Evolutionary conservation across 2,329 filamentous ascomycete species (phyloP).

Genomic region (Sclerotinia nivalis): DNA sequence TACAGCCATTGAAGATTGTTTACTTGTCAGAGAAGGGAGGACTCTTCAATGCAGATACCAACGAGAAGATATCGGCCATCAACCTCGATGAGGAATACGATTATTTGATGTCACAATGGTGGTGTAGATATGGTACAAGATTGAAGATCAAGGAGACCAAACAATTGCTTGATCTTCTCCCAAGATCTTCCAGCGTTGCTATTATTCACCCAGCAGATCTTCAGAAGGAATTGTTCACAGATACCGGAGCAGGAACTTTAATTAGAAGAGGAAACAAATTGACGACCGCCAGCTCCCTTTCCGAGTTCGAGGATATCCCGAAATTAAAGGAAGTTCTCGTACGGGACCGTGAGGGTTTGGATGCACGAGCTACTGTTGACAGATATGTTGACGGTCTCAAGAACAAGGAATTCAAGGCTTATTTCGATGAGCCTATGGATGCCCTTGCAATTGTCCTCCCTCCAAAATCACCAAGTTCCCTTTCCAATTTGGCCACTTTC

Average conservation of each 20-base stretch:
- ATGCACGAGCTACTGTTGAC: slow-evolving; percentile 81
- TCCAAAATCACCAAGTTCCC: slow-evolving; percentile 61
- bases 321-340: slow-evolving; percentile 81
- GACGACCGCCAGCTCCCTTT: slow-evolving; percentile 67
- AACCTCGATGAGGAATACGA: slow-evolving; percentile 97
- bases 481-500: slow-evolving; percentile 85
- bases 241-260: slow-evolving; percentile 89
- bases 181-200: slow-evolving; percentile 89
- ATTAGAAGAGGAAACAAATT: slow-evolving; percentile 92
- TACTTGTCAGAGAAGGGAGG: slow-evolving; percentile 99
- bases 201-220: slow-evolving; percentile 96
- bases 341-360: slow-evolving; percentile 76
- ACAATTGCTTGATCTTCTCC: slow-evolving; percentile 84
- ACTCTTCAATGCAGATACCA: slow-evolving; percentile 88
- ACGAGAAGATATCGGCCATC: slow-evolving; percentile 93
- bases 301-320: slow-evolving; percentile 73
- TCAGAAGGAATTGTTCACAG: slow-evolving; percentile 95
- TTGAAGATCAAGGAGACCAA: slow-evolving; percentile 98
- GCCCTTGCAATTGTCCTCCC: slow-evolving; percentile 87
- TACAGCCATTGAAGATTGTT: slow-evolving; percentile 95
- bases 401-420: slow-evolving; percentile 81
- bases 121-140: slow-evolving; percentile 92
- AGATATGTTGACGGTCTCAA: slow-evolving; percentile 80
- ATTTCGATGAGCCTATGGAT: slow-evolving; percentile 93
- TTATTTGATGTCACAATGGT: slow-evolving; percentile 86